Conservation (phyloP, 2,329 filamentous ascomycete species). For the Fusarium albidum region DNA sequence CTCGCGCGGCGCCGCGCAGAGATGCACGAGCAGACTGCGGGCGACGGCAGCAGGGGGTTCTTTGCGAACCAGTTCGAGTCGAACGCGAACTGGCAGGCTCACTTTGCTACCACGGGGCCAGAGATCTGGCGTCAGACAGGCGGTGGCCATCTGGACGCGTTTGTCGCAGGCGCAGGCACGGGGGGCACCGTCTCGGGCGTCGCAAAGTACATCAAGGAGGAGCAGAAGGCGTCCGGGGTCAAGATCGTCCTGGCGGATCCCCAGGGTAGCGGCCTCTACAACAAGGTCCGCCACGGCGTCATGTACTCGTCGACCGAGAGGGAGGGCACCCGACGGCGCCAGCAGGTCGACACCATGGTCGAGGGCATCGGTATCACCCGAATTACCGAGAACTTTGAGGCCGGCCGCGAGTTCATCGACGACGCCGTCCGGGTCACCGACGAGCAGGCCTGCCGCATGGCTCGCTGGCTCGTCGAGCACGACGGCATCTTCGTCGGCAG, state of each 20-base stretch:
- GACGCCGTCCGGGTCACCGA: constrained; percentile 91
- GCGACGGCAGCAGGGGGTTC: constrained; percentile 79
- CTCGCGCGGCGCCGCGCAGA: constrained; percentile 82
- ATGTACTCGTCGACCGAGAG: constrained; percentile 92
- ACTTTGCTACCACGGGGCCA: constrained; percentile 83
- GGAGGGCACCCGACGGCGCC: constrained; percentile 87
- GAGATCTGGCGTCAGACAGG: constrained; percentile 85
- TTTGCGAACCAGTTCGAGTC: constrained; percentile 98
- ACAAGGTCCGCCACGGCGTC: constrained; percentile 90
- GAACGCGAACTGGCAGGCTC: constrained; percentile 85
- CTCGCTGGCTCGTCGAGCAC: constrained; percentile 93
- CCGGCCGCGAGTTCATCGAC: constrained; percentile 84
- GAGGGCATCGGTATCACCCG: constrained; percentile 97
- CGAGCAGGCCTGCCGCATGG: constrained; percentile 89
- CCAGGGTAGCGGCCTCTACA: constrained; percentile 91
- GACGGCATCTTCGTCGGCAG: constrained; percentile 96
- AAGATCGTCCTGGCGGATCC: constrained; percentile 89
- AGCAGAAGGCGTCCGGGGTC: constrained; percentile 63
- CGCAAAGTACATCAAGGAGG: constrained; percentile 81
- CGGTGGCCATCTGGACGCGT: constrained; percentile 81
- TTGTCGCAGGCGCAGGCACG: constrained; percentile 92
- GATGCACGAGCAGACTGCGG: no score
- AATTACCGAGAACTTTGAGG: constrained; percentile 92
- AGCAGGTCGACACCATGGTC: constrained; percentile 94
- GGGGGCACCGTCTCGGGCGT: constrained; percentile 93